phyloP scores from a whole-genome alignment of 768 basidiomycete species.

The Suillus spraguei region DNA sequence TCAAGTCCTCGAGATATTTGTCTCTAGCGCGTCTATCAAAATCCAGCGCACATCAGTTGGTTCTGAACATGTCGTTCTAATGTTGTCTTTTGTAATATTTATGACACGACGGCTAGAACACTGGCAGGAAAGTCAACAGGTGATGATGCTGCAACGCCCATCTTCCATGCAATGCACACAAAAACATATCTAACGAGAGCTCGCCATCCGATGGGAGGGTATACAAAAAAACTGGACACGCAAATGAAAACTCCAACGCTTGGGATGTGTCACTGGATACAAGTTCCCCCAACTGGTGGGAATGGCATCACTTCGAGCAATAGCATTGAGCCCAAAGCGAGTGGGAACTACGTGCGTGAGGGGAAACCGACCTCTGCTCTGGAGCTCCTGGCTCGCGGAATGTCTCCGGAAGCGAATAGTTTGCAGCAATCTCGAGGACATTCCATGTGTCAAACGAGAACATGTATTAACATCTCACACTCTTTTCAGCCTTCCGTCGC shows the following conservation, averaged over 20 bases:
- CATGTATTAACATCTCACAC: conserved; percentile 41
- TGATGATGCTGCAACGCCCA: conserved; percentile 52
- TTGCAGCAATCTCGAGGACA: conserved; percentile 43
- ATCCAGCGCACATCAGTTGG: conserved; percentile 25
- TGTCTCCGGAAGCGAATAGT: conserved; percentile 36
- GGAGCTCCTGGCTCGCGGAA: conserved; percentile 23
- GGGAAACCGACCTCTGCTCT: conserved; percentile 12
- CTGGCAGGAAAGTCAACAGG: conserved; percentile 59
- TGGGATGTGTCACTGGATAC: conserved; percentile 16
- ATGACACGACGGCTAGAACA: conserved; percentile 53
- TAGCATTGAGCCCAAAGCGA: conserved; percentile 50
- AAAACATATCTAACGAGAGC: conserved; percentile 39
- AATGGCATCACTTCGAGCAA: conserved; percentile 46
- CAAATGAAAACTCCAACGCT: conserved; percentile 48
- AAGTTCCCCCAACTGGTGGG: conserved; percentile 38
- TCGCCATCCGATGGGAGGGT: conserved; percentile 43
- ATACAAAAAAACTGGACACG: conserved; percentile 55
- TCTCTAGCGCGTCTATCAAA: conserved; percentile 26
- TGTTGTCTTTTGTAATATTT: conserved; percentile 42
- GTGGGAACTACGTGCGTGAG: conserved; percentile 43
- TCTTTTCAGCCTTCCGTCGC: conserved; percentile 38
- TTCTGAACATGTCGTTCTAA: conserved; percentile 24
- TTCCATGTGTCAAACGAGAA: conserved; percentile 61
- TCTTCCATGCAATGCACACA: conserved; percentile 50
- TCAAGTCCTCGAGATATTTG: conserved; percentile 43